Evolutionary conservation across 192 early-diverging fungal species (phyloP).

Genomic region (Podila epigama): DNA sequence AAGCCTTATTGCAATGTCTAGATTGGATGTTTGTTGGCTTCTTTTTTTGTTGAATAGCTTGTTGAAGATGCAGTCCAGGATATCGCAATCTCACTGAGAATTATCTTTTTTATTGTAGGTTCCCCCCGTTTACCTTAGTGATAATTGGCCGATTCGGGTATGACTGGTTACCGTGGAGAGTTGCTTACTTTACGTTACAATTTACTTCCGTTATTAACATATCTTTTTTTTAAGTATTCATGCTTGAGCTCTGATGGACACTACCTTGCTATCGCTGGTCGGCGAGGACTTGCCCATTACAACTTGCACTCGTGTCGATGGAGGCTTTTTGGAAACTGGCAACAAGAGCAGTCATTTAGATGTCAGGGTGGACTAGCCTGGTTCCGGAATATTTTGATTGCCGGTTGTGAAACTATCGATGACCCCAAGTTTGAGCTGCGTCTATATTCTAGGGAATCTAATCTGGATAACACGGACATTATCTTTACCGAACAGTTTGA

Average conservation of each 20-base stretch:
- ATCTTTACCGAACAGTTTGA: slow-evolving; percentile 62
- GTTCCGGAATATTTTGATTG: slow-evolving; percentile 74
- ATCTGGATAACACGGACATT: slow-evolving; percentile 71
- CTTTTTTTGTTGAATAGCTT: neutral
- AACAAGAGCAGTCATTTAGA: slow-evolving; percentile 75
- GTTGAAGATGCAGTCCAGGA: neutral
- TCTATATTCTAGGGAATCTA: slow-evolving; percentile 75
- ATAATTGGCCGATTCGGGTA: slow-evolving; percentile 86
- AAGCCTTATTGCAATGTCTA: too few relatives aligned
- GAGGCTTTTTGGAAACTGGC: slow-evolving; percentile 92
- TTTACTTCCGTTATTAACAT: too few relatives aligned
- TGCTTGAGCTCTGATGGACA: slow-evolving; percentile 72
- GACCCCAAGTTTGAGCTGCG: slow-evolving; percentile 60
- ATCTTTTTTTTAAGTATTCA: slow-evolving; percentile 62
- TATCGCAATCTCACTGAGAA: neutral
- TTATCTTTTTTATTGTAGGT: slow-evolving; percentile 48
- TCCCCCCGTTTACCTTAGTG: slow-evolving; percentile 75
- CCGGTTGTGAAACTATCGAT: slow-evolving; percentile 64
- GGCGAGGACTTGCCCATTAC: slow-evolving; percentile 83
- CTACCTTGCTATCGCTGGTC: slow-evolving; percentile 86
- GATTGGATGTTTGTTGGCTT: too few relatives aligned
- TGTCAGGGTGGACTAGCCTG: slow-evolving; percentile 77
- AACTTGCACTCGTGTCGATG: slow-evolving; percentile 75
- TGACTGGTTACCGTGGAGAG: neutral
- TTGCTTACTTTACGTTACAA: too few relatives aligned